Evolutionary conservation across 768 basidiomycete genomes (phyloP).

Genomic region (Phylloporus sp.): DNA sequence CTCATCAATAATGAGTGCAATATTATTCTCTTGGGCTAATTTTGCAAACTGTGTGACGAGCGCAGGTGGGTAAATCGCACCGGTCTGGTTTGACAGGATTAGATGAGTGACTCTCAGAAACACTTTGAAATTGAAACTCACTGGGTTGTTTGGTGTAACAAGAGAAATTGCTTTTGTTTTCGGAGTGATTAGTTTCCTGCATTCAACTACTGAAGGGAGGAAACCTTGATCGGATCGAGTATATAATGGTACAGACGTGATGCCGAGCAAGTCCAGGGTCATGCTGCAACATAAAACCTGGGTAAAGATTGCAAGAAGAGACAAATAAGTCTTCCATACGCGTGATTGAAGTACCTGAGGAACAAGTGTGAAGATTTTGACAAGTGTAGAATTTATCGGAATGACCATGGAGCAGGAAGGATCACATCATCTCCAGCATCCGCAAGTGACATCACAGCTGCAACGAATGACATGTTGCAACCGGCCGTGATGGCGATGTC

Average conservation of each 20-base stretch:
- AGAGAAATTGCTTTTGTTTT: slow-evolving; percentile 69
- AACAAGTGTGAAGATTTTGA: neutral
- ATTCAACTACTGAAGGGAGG: slow-evolving; percentile 51
- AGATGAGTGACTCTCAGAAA: neutral
- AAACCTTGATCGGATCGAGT: slow-evolving; percentile 53
- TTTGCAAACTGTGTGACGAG: slow-evolving; percentile 57
- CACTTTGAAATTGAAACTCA: slow-evolving; percentile 24
- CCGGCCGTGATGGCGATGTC: slow-evolving; percentile 71
- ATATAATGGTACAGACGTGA: slow-evolving; percentile 54
- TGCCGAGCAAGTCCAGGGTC: slow-evolving; percentile 59
- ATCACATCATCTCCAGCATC: slow-evolving; percentile 69
- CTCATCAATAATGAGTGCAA: slow-evolving; percentile 81
- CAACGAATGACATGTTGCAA: slow-evolving; percentile 70
- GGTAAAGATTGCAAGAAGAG: neutral
- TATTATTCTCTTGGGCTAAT: slow-evolving; percentile 48
- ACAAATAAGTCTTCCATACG: slow-evolving; percentile 32
- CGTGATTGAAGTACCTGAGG: slow-evolving; percentile 63
- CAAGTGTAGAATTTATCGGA: neutral
- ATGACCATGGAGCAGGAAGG: slow-evolving; percentile 66
- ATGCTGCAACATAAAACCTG: slow-evolving; percentile 42
- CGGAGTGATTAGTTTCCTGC: slow-evolving; percentile 48
- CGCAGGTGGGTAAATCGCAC: slow-evolving; percentile 57
- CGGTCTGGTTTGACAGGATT: slow-evolving; percentile 43
- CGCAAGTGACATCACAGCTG: slow-evolving; percentile 59
- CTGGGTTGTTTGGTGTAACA: slow-evolving; percentile 76